Evolutionary conservation across 331 rosid genomes (phyloP).

Genomic region (Prunus yedoensis): DNA sequence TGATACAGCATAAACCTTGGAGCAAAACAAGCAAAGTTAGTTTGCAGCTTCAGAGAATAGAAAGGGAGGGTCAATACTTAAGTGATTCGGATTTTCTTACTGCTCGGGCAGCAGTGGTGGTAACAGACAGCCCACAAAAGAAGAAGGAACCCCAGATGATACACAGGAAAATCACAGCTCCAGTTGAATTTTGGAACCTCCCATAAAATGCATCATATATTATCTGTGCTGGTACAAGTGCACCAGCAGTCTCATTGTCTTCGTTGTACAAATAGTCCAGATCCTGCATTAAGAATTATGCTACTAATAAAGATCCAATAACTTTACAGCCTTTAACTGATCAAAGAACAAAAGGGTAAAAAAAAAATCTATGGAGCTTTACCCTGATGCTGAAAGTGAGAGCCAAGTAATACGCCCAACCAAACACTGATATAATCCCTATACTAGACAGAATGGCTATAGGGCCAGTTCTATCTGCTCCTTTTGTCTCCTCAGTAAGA

Average conservation of each 20-base stretch:
- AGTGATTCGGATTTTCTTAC: constrained; percentile 14
- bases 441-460: constrained; percentile 24
- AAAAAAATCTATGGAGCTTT: background rate
- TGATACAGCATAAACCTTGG: constrained; percentile 20
- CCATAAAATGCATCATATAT: constrained; percentile 26
- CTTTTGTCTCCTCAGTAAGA: constrained; percentile 34
- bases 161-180: constrained; percentile 21
- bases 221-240: constrained; percentile 32
- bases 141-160: constrained; percentile 30
- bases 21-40: background rate
- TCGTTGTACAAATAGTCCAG: constrained; percentile 10
- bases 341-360: background rate
- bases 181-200: constrained; percentile 27
- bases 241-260: constrained; percentile 29
- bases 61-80: background rate
- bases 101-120: constrained; percentile 25
- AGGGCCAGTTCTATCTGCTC: constrained; percentile 24
- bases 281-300: constrained; percentile 13
- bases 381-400: constrained; percentile 36
- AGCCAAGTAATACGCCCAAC: constrained; percentile 26
- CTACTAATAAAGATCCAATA: background rate
- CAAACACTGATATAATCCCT: constrained; percentile 24
- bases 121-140: constrained; percentile 29
- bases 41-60: background rate
- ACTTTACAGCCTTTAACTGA: background rate